Evolutionary conservation across 2,329 filamentous ascomycete species (phyloP).

Genomic region (Ceratocystis albifundus): DNA sequence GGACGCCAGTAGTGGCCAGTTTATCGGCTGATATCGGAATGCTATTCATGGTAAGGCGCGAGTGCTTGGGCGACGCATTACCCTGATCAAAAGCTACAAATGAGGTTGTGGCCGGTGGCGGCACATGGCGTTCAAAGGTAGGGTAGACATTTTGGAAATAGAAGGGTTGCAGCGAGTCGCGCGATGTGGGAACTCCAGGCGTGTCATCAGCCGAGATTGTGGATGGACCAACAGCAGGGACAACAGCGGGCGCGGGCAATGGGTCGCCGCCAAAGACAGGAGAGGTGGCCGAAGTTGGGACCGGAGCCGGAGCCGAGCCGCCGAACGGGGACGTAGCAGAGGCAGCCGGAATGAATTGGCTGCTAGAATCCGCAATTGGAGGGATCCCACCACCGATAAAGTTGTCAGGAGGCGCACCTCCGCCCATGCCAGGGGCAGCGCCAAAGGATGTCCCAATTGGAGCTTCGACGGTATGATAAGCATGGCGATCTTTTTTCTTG

Average conservation of each 20-base stretch:
- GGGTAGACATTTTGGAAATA: constrained; percentile 84
- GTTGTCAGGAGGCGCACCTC: constrained; percentile 13
- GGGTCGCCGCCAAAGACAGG: constrained; percentile 31
- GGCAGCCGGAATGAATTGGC: constrained; percentile 31
- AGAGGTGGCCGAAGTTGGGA: constrained; percentile 36
- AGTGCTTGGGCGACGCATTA: constrained; percentile 89
- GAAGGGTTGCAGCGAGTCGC: constrained; percentile 71
- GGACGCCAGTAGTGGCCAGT: constrained; percentile 66
- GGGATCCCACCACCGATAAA: constrained; percentile 10
- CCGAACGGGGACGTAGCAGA: constrained; percentile 26
- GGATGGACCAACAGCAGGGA: constrained; percentile 29
- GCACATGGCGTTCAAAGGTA: constrained; percentile 87
- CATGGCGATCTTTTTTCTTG: constrained; percentile 93
- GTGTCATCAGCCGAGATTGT: constrained; percentile 84
- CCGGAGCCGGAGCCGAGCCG: constrained; percentile 25
- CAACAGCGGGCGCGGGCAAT: constrained; percentile 26
- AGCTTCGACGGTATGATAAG: constrained; percentile 75
- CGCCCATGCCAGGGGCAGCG: constrained; percentile 45
- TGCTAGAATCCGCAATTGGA: constrained; percentile 23
- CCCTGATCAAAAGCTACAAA: constrained; percentile 94
- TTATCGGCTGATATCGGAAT: constrained; percentile 77
- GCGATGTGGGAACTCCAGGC: constrained; percentile 75
- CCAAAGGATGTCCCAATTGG: constrained; percentile 54
- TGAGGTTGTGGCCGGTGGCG: constrained; percentile 75
- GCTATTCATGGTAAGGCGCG: constrained; percentile 82